Base-by-base conservation (phyloP, 1,284 basidiomycete species). In the Apiotrichum domesticum region DNA sequence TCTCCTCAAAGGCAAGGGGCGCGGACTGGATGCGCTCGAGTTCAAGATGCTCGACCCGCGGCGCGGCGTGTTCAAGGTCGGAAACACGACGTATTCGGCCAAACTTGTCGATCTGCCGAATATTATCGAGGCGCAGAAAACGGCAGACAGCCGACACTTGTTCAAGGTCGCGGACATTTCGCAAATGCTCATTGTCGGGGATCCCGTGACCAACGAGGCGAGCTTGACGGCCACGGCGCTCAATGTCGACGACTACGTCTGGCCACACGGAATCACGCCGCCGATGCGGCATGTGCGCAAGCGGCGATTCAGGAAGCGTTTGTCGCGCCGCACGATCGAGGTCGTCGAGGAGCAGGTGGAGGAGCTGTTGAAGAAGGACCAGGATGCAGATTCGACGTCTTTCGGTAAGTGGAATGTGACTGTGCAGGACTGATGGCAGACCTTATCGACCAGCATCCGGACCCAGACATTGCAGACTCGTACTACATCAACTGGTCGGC, bases 161-260 rank as follows among this genome's bases (percentile, higher is more conserved):
- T 97, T 98, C 81, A 99, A 99, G 77, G 88, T 96, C 1, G 93
- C 93, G 35, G 96, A 99, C 72, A 97, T 99, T 76, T 94, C 90
- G 75, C 65, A 91, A 87, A 93, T 96, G 87, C 81, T 96, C 49
- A 86, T 94, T 8, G 85, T 94, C 15, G 88, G 86, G 54, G 80
- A 88, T 56, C 86, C 84, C 49, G 82, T 95, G 51, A 80, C 84
- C 29, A 84, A 82, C 56, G 88, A 93, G 69, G 83, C 87, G 15
- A 80, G 69, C 15, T 74, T 77, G 34, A 73, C 72, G 0, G 62
- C 68, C 76, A 44, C 69, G 80, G 83, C 81, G 52, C 88, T 97
- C 77, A 93, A 88, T 66, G 84, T 95, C 35, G 92, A 97, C 65
- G 95, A 98, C 66, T 98, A 94, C 74, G 90, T 98, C 59, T 99